phyloP scores from a whole-genome alignment of 2,329 filamentous ascomycete species.

The Aschersonia sp. region DNA sequence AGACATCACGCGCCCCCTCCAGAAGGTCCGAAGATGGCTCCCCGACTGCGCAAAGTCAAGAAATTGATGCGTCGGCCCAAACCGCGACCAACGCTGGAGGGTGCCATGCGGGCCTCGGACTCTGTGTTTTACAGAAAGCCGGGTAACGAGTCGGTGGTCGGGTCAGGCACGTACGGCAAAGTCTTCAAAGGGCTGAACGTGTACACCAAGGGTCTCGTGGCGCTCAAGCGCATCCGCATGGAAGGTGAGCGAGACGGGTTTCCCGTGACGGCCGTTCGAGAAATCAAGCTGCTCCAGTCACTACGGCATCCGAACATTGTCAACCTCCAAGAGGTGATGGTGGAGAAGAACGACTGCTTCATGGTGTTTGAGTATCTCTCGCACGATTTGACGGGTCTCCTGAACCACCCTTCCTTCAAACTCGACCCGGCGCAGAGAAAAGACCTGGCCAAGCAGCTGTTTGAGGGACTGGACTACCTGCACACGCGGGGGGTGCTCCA shows the following conservation, averaged over 20 bases:
- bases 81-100: slow-evolving; percentile 51
- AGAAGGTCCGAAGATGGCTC: slow-evolving; percentile 19
- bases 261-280: slow-evolving; percentile 77
- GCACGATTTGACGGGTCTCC: slow-evolving; percentile 84
- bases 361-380: slow-evolving; percentile 99
- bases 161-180: slow-evolving; percentile 89
- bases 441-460: slow-evolving; percentile 81
- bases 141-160: slow-evolving; percentile 93
- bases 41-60: slow-evolving; percentile 48
- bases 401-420: slow-evolving; percentile 87
- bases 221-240: slow-evolving; percentile 85
- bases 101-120: slow-evolving; percentile 63
- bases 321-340: slow-evolving; percentile 82
- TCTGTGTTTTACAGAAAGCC: slow-evolving; percentile 92
- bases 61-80: slow-evolving; percentile 58
- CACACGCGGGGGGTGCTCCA: slow-evolving; percentile 89
- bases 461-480: slow-evolving; percentile 85
- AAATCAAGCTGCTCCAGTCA: slow-evolving; percentile 84
- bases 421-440: slow-evolving; percentile 81
- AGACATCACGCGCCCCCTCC: slow-evolving; percentile 12
- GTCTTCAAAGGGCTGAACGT: slow-evolving; percentile 90
- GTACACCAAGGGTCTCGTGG: slow-evolving; percentile 73
- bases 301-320: slow-evolving; percentile 73
- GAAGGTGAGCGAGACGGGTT: slow-evolving; percentile 85
- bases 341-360: slow-evolving; percentile 95